A percentile compares a stretch with the other conserved stretches of the same genome.
phyloP scores from a whole-genome alignment of 257 asterid genomes.

The Fraxinus excelsior region DNA sequence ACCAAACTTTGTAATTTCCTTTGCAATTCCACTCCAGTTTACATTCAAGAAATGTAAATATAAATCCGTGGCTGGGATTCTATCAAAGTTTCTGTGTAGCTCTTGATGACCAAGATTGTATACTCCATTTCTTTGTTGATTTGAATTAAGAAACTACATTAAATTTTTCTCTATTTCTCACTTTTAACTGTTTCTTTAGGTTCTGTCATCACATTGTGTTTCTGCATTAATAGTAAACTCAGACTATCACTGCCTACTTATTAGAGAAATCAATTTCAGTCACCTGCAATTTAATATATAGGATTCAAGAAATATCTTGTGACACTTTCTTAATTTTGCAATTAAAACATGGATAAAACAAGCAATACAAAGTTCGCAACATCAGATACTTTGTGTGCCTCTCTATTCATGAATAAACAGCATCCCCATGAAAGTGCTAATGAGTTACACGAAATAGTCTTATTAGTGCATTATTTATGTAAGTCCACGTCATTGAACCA shows the following conservation, averaged over 20 bases:
- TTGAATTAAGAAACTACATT: background rate
- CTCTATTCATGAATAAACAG: background rate
- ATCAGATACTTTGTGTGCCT: background rate
- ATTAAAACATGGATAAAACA: background rate
- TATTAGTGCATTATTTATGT: background rate
- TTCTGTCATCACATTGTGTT: background rate
- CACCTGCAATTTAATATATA: background rate
- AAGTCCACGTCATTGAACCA: background rate
- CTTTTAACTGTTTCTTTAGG: background rate
- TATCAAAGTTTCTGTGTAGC: background rate
- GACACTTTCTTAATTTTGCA: background rate
- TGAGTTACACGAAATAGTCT: background rate
- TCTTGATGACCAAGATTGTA: background rate
- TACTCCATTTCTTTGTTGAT: background rate
- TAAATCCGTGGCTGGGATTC: no score
- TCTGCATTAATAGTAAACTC: background rate
- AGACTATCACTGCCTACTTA: background rate
- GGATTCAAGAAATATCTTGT: background rate
- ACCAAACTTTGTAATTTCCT: no score
- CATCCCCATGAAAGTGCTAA: background rate
- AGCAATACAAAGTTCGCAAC: background rate
- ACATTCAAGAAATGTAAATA: no score
- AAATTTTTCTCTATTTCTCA: background rate
- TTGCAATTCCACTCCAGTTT: no score
- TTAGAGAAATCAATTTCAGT: background rate